Base-by-base conservation (phyloP, 1,284 basidiomycete species). In the Vanrija sp. region DNA sequence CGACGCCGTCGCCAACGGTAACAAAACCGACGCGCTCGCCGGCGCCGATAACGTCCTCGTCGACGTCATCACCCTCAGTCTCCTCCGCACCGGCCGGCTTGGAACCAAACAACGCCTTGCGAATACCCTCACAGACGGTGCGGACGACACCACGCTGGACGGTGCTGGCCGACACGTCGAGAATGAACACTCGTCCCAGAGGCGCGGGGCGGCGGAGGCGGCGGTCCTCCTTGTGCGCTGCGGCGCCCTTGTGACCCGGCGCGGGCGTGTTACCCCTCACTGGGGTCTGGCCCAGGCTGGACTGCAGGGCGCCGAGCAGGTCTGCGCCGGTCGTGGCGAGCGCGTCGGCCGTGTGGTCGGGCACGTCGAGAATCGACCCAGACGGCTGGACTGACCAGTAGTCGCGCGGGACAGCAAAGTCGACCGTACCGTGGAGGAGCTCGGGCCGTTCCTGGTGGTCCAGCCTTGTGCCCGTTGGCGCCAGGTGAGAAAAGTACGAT, bases 391-490 rank as follows among this genome's bases (percentile, higher is more conserved):
- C 83, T 3, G 91, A 88, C 89, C 91, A 94, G 73, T 98, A 98
- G 54, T 87, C 86, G 60, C 85, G 80, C 0, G 89, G 83, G 5
- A 95, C 94, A 15, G 81, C 78, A 66, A 98, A 96, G 74, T 98
- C 96, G 57, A 98, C 83, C 0, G 92, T 95, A 9, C 96, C 96
- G 71, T 86, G 86, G 64, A 85, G 87, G 16, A 99, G 80, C 75
- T 99, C 96, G 2, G 89, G 89, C 7, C 93, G 83, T 57, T 89
- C 80, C 26, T 84, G 77, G 63, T 92, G 86, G 74, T 98, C 95
- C 47, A 94, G 78, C 25, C 95, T 83, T 66, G 88, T 81, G 28
- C 89, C 83, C 65, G 86, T 88, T 43, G 85, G 83, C 65, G 94
- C 89, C 38, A 98, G 79, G 66, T 89, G 87, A 66, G 85, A 88